These are phyloP conservation scores for Neofusicoccum kwambonambiense DNA, from an alignment of 2,329 filamentous ascomycete genomes.

Conservation along the genomic window DNA sequence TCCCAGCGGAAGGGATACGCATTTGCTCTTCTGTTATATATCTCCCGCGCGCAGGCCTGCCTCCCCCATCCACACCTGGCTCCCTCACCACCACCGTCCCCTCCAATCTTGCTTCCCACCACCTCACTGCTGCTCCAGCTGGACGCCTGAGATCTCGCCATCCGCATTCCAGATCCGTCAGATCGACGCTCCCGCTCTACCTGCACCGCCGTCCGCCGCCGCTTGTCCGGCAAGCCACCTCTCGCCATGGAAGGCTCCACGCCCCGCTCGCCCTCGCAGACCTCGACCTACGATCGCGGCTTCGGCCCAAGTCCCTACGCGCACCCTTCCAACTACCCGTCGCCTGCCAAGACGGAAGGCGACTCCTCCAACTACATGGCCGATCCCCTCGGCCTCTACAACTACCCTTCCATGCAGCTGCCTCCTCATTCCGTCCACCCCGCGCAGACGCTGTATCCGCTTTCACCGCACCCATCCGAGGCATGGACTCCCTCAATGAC, in stretches of 20 bases:
- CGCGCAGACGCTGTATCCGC: conserved; percentile 27
- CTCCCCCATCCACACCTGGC: conserved; percentile 21
- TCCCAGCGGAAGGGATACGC: conserved; percentile 14
- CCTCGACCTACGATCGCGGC: neutral
- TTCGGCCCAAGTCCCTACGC: conserved; percentile 17
- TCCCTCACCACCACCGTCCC: conserved; percentile 1
- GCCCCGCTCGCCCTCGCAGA: conserved; percentile 8
- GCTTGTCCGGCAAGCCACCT: neutral
- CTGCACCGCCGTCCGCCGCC: neutral
- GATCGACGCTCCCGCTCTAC: neutral
- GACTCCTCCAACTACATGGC: conserved; percentile 28
- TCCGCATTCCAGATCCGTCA: neutral
- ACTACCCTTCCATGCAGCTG: conserved; percentile 24
- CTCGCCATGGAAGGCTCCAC: conserved; percentile 5
- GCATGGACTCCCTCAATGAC: conserved; percentile 27
- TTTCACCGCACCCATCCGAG: conserved; percentile 37
- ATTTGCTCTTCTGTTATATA: conserved; percentile 18
- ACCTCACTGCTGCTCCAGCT: neutral
- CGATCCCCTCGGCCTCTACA: conserved; percentile 36
- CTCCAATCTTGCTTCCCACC: neutral
- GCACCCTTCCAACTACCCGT: conserved; percentile 35
- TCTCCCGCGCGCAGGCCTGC: conserved; percentile 21
- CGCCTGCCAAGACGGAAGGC: conserved; percentile 32
- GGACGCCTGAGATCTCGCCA: conserved; percentile 7
- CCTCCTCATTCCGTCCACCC: conserved; percentile 17